phyloP scores from a whole-genome alignment of 495 filamentous ascomycete species.

The Cenococcum geophilum region DNA sequence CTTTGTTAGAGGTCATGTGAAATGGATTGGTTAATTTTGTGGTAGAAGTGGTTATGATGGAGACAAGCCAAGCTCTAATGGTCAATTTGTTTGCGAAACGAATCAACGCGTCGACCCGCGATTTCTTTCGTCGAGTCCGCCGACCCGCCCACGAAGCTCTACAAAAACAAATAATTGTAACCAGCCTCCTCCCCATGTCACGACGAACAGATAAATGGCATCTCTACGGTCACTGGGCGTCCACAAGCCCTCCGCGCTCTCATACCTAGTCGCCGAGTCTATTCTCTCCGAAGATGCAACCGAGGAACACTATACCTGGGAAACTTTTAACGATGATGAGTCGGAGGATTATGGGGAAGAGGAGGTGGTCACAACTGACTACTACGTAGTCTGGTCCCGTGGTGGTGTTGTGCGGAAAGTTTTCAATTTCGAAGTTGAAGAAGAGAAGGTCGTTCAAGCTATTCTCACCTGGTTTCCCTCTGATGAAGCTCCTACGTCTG shows the following conservation, averaged over 20 bases:
- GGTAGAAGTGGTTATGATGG: background rate
- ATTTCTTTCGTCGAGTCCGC: background rate
- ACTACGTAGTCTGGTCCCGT: constrained; percentile 85
- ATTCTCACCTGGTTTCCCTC: constrained; percentile 75
- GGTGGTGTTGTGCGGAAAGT: constrained; percentile 78
- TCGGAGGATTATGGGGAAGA: constrained; percentile 47
- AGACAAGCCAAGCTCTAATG: background rate
- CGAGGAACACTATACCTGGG: constrained; percentile 66
- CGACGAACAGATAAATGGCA: constrained; percentile 55
- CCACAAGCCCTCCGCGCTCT: constrained; percentile 75
- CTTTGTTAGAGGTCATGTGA: background rate
- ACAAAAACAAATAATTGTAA: background rate
- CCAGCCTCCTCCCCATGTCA: constrained; percentile 19
- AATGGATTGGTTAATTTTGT: background rate
- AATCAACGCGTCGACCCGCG: constrained; percentile 11
- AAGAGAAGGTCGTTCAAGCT: constrained; percentile 76
- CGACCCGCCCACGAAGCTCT: background rate
- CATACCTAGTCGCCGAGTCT: constrained; percentile 74
- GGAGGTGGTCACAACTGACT: constrained; percentile 76
- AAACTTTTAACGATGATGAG: constrained; percentile 45
- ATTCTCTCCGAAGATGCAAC: constrained; percentile 66
- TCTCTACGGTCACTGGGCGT: constrained; percentile 80
- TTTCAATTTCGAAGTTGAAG: constrained; percentile 80
- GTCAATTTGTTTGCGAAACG: background rate
- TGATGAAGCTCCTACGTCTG: constrained; percentile 18